A percentile compares a stretch with the other conserved stretches of the same genome.
These are phyloP conservation scores for Penicillium antarcticum DNA, from an alignment of 495 filamentous ascomycete species.

Conservation along the genomic window DNA sequence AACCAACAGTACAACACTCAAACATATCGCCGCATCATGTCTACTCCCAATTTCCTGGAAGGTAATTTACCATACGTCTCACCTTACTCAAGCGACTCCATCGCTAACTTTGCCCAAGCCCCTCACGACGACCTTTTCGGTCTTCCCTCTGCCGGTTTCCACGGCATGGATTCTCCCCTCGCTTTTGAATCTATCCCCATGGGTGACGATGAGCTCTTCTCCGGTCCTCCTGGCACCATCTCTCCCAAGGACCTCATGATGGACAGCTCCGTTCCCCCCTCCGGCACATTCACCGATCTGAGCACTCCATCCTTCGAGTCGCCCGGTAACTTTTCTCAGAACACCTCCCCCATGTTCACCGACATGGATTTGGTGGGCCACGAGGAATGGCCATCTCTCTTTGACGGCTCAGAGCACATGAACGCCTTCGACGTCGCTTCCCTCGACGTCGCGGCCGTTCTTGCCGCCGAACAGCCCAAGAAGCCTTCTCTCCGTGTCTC, in stretches of 20 bases:
- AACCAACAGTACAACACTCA: conserved; percentile 20
- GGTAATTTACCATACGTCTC: conserved; percentile 15
- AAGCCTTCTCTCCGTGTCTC: conserved; percentile 38
- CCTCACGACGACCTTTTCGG: conserved; percentile 32
- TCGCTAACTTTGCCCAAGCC: conserved; percentile 6
- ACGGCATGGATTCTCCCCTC: conserved; percentile 28
- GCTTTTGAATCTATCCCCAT: conserved; percentile 14
- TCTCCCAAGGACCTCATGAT: conserved; percentile 83
- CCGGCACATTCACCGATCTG: conserved; percentile 76
- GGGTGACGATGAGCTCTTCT: conserved; percentile 1
- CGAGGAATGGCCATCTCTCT: conserved; percentile 56
- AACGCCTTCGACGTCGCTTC: conserved; percentile 32
- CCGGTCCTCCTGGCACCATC: conserved; percentile 56
- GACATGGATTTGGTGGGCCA: conserved; percentile 32
- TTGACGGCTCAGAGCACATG: conserved; percentile 46
- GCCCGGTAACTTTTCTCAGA: conserved; percentile 61
- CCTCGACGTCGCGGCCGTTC: conserved; percentile 28
- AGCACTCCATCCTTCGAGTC: conserved; percentile 82
- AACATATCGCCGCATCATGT: conserved; percentile 37
- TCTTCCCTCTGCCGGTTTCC: conserved; percentile 25
- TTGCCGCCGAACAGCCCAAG: conserved; percentile 26
- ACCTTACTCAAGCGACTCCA: conserved; percentile 2
- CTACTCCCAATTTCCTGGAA: conserved; percentile 34
- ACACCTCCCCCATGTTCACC: conserved; percentile 67
- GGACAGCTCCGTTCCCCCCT: conserved; percentile 77